phyloP scores from a whole-genome alignment of 2,329 filamentous ascomycete species.

The Exophiala lecanii-corni region DNA sequence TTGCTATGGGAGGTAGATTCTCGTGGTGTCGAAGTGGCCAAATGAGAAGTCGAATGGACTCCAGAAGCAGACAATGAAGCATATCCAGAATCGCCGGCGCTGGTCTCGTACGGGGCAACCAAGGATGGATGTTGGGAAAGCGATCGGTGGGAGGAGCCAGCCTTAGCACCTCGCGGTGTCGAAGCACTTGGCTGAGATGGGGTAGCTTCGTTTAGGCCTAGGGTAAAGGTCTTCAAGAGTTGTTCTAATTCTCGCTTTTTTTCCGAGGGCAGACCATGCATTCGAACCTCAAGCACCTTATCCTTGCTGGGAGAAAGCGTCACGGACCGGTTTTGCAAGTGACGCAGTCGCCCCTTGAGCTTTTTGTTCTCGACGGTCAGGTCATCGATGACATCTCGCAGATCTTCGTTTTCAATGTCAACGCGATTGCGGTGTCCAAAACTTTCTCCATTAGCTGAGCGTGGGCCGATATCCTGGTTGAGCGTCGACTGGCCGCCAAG shows the following conservation, averaged over 20 bases:
- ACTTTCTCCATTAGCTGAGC: slow-evolving; percentile 23
- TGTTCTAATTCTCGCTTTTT: slow-evolving; percentile 75
- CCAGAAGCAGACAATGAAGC: slow-evolving; percentile 37
- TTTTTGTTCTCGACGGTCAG: slow-evolving; percentile 79
- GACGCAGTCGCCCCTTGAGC: slow-evolving; percentile 66
- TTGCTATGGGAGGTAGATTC: slow-evolving; percentile 21
- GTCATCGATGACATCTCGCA: slow-evolving; percentile 79
- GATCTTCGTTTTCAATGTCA: slow-evolving; percentile 66
- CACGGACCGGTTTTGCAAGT: slow-evolving; percentile 54
- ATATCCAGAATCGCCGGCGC: slow-evolving; percentile 30
- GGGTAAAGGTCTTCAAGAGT: slow-evolving; percentile 60
- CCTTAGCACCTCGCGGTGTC: not conserved
- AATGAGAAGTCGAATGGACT: slow-evolving; percentile 9
- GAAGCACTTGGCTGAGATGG: slow-evolving; percentile 14
- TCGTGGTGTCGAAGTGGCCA: slow-evolving; percentile 3
- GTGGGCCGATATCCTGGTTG: slow-evolving; percentile 13
- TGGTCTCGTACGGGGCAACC: not conserved
- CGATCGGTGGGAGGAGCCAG: not conserved
- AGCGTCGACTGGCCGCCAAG: slow-evolving; percentile 25
- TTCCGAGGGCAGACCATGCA: slow-evolving; percentile 65
- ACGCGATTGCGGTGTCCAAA: slow-evolving; percentile 26
- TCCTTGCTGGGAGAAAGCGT: slow-evolving; percentile 54
- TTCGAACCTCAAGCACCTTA: slow-evolving; percentile 76
- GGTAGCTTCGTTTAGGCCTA: slow-evolving; percentile 27
- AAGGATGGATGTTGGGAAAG: not conserved